Conservation (phyloP, 2,329 filamentous ascomycete genomes). For the Arthrobotrys megalospora region DNA sequence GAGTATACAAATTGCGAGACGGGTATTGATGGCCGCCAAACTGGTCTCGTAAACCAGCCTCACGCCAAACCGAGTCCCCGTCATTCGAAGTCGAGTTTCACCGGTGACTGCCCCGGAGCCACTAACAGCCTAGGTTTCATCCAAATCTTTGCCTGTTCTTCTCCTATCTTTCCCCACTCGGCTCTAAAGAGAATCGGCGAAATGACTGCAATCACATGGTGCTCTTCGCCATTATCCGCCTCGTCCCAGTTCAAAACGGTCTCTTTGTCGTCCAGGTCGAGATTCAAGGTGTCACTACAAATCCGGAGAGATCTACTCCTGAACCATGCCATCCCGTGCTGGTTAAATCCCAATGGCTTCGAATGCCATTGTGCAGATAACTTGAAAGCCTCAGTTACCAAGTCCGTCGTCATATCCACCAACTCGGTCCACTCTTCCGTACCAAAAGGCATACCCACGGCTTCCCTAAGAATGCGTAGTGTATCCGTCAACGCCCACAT, state of each 20-base stretch:
- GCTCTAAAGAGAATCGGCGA: constrained; percentile 28
- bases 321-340: constrained; percentile 12
- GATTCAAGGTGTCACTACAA: background rate
- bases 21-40: background rate
- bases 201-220: constrained; percentile 39
- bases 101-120: constrained; percentile 18
- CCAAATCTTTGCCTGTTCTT: constrained; percentile 21
- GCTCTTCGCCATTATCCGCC: background rate
- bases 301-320: background rate
- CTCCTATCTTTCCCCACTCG: constrained; percentile 22
- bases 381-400: constrained; percentile 37
- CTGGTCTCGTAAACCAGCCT: no score
- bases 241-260: constrained; percentile 17
- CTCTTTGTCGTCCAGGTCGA: constrained; percentile 11
- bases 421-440: constrained; percentile 3
- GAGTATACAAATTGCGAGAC: background rate
- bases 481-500: constrained; percentile 32
- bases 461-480: constrained; percentile 20
- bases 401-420: constrained; percentile 1
- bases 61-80: background rate
- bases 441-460: constrained; percentile 1
- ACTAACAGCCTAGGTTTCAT: constrained; percentile 25
- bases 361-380: constrained; percentile 37
- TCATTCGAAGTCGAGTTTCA: constrained; percentile 9
- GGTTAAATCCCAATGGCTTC: constrained; percentile 39